phyloP scores from a whole-genome alignment of 2,329 filamentous ascomycete species.

The Hysterium pulicare region DNA sequence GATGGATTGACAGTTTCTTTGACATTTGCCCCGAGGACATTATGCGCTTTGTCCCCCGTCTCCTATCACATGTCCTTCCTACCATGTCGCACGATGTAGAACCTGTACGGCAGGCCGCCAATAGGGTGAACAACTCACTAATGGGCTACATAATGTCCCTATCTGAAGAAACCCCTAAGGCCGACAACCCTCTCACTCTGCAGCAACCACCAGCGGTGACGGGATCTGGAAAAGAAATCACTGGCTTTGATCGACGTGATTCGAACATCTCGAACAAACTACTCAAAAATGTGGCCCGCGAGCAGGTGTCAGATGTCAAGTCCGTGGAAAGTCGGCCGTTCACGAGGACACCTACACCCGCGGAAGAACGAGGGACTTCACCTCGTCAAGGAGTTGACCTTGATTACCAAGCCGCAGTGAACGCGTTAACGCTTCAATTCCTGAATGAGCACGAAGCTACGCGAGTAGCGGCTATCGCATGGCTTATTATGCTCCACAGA shows the following conservation, averaged over 20 bases:
- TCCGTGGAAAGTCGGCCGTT: constrained; percentile 18
- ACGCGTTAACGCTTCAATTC: constrained; percentile 87
- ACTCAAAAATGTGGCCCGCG: constrained; percentile 33
- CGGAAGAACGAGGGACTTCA: constrained; percentile 44
- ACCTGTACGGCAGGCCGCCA: constrained; percentile 81
- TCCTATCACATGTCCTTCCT: constrained; percentile 86
- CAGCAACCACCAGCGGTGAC: constrained; percentile 41
- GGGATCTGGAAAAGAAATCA: constrained; percentile 42
- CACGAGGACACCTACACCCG: constrained; percentile 39
- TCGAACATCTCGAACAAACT: constrained; percentile 36
- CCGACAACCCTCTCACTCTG: constrained; percentile 39
- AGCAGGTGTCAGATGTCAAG: constrained; percentile 26
- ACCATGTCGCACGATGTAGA: constrained; percentile 92
- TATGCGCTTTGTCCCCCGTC: constrained; percentile 86
- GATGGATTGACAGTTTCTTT: constrained; percentile 95
- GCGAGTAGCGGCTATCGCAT: constrained; percentile 85
- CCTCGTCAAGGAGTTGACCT: constrained; percentile 60
- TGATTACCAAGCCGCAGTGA: constrained; percentile 95
- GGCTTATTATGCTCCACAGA: constrained; percentile 96
- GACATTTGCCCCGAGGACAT: constrained; percentile 98
- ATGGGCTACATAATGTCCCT: constrained; percentile 94
- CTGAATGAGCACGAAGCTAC: constrained; percentile 96
- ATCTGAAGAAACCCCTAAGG: constrained; percentile 57
- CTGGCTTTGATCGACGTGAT: constrained; percentile 34
- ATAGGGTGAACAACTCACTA: constrained; percentile 82